These are phyloP conservation scores for Tilletia horrida DNA, from an alignment of 1,284 basidiomycete species.

Conservation along the genomic window DNA sequence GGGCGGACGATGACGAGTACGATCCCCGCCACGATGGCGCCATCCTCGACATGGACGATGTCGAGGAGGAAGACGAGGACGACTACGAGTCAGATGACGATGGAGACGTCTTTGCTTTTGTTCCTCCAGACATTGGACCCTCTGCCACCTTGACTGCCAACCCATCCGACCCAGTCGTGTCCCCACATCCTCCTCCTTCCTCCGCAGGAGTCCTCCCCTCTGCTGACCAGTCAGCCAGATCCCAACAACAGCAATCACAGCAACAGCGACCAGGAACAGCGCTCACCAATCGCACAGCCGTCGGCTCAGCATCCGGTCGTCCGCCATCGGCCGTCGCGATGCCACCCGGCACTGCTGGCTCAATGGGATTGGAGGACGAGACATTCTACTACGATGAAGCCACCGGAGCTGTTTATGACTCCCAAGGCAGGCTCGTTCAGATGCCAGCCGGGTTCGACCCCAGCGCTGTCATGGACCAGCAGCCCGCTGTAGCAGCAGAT, in stretches of 20 bases:
- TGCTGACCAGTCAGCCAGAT: too few species aligned
- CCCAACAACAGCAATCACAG: too few species aligned
- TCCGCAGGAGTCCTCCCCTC: conserved; percentile 2
- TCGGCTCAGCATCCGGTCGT: neutral
- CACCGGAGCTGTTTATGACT: conserved; percentile 47
- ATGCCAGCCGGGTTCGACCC: conserved; percentile 30
- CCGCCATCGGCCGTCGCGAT: neutral
- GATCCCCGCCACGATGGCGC: conserved; percentile 1
- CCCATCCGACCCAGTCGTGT: neutral
- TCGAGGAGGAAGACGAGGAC: conserved; percentile 40
- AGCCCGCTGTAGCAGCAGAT: too few species aligned
- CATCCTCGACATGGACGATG: conserved; percentile 15
- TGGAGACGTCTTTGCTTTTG: conserved; percentile 52
- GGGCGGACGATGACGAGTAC: conserved; percentile 6
- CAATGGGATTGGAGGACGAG: conserved; percentile 28
- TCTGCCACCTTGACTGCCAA: conserved; percentile 12
- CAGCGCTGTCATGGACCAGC: neutral
- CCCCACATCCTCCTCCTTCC: neutral
- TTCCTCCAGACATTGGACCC: conserved; percentile 32
- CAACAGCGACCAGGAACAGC: neutral
- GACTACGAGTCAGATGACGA: conserved; percentile 48
- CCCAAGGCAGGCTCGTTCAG: conserved; percentile 40
- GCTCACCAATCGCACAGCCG: neutral
- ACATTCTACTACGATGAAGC: conserved; percentile 49
- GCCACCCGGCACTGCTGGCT: neutral